phyloP scores from a whole-genome alignment of 148 eudicot genomes.

The Vaccinium corymbosum region DNA sequence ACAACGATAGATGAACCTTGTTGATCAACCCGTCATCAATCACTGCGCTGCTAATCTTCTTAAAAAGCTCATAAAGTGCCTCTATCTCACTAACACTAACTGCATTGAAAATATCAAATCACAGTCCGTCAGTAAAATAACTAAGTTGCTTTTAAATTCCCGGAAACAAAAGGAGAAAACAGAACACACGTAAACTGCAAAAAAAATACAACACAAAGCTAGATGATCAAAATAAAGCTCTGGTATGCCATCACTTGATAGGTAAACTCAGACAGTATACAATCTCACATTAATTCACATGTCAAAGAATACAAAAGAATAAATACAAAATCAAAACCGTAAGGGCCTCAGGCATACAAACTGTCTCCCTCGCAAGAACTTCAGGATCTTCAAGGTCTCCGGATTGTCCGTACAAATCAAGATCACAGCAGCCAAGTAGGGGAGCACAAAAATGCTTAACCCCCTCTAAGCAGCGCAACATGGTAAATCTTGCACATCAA shows the following conservation, averaged over 20 bases:
- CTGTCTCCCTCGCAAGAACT: slow-evolving; percentile 77
- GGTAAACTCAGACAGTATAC: neutral
- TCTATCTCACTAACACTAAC: slow-evolving; percentile 97
- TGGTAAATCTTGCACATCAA: slow-evolving; percentile 60
- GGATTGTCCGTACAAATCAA: slow-evolving; percentile 58
- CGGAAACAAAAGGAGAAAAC: slow-evolving; percentile 3
- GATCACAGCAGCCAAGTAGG: slow-evolving; percentile 69
- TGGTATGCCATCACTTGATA: neutral
- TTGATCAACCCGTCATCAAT: slow-evolving; percentile 89
- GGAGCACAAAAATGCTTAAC: slow-evolving; percentile 74
- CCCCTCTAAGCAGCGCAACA: slow-evolving; percentile 87
- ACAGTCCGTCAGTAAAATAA: slow-evolving; percentile 14
- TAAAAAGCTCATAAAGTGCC: slow-evolving; percentile 91
- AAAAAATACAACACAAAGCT: neutral
- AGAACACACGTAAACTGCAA: neutral
- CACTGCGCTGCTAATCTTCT: slow-evolving; percentile 94
- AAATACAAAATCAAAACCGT: slow-evolving; percentile 1
- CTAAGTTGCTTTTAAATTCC: neutral
- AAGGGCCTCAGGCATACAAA: slow-evolving; percentile 48
- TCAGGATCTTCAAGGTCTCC: slow-evolving; percentile 81
- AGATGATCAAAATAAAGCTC: neutral
- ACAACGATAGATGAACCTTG: slow-evolving; percentile 45
- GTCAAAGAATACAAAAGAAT: neutral
- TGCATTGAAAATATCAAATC: slow-evolving; percentile 36
- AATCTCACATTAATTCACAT: neutral